Evolutionary conservation across 129 eudicot species (phyloP).

Genomic region (Tagetes erecta): DNA sequence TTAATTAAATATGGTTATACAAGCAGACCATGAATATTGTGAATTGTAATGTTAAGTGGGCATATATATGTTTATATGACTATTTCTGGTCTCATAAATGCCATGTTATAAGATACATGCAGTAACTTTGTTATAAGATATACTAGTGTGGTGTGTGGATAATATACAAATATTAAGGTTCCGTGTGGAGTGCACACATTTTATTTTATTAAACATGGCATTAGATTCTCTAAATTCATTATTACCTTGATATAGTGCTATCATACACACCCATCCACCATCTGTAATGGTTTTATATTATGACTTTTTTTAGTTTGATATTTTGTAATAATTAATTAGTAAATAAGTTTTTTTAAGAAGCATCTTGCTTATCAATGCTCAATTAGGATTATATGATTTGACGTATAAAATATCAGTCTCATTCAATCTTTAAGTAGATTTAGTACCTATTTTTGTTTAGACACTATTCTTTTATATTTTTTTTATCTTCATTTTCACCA

Average conservation of each 20-base stretch:
- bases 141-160: conserved; percentile 16
- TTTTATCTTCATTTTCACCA: background rate
- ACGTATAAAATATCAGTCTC: background rate
- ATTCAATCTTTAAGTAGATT: background rate
- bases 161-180: background rate
- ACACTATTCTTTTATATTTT: background rate
- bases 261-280: conserved; percentile 38
- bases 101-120: background rate
- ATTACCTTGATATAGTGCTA: conserved; percentile 30
- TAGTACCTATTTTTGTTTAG: background rate
- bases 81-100: background rate
- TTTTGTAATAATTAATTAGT: background rate
- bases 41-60: background rate
- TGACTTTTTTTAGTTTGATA: conserved; percentile 21
- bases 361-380: conserved; percentile 7
- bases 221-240: conserved; percentile 17
- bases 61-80: background rate
- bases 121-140: background rate
- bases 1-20: background rate
- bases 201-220: conserved; percentile 2
- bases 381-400: conserved; percentile 2
- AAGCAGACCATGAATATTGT: background rate
- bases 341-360: background rate
- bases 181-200: conserved; percentile 39
- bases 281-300: conserved; percentile 13